Evolutionary conservation across 768 basidiomycete genomes (phyloP).

Genomic region (Trametes cubensis): DNA sequence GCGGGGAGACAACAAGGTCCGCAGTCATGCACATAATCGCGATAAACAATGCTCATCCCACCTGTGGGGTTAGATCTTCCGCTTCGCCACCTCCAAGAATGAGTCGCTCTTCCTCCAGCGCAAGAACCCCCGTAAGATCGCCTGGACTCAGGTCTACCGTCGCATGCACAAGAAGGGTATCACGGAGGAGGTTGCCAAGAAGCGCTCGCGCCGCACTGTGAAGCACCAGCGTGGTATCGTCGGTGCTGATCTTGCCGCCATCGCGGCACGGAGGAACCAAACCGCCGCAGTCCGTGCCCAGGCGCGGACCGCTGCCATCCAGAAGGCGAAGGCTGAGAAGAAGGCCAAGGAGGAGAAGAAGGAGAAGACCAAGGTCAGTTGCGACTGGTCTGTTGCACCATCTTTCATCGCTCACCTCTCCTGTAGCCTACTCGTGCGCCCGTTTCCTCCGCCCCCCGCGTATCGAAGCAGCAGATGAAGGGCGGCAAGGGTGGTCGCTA

Average conservation of each 20-base stretch:
- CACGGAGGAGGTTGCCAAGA: slow-evolving; percentile 99
- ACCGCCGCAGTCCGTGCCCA: slow-evolving; percentile 81
- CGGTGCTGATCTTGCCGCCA: slow-evolving; percentile 91
- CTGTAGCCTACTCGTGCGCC: slow-evolving; percentile 58
- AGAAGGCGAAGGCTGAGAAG: slow-evolving; percentile 96
- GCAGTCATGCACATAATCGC: slow-evolving; percentile 25
- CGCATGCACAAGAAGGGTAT: slow-evolving; percentile 99
- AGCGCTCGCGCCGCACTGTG: slow-evolving; percentile 93
- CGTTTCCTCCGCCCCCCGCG: slow-evolving; percentile 70
- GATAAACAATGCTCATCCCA: neutral
- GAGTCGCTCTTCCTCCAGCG: slow-evolving; percentile 97
- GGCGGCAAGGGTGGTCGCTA: slow-evolving; percentile 80
- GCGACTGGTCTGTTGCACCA: slow-evolving; percentile 24
- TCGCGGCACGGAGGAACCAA: slow-evolving; percentile 92
- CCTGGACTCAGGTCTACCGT: slow-evolving; percentile 93
- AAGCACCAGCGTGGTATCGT: slow-evolving; percentile 99
- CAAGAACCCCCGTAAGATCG: slow-evolving; percentile 99
- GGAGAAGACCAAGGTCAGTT: slow-evolving; percentile 59
- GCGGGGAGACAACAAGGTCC: slow-evolving; percentile 93
- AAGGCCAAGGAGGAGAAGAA: slow-evolving; percentile 95
- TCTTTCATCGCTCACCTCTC: neutral
- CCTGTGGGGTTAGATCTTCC: slow-evolving; percentile 71
- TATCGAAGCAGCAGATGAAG: slow-evolving; percentile 97
- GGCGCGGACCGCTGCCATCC: slow-evolving; percentile 81
- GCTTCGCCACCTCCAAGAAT: slow-evolving; percentile 91